Conservation (phyloP, 805 yeast species). For the Ogataea paradorogensis region DNA sequence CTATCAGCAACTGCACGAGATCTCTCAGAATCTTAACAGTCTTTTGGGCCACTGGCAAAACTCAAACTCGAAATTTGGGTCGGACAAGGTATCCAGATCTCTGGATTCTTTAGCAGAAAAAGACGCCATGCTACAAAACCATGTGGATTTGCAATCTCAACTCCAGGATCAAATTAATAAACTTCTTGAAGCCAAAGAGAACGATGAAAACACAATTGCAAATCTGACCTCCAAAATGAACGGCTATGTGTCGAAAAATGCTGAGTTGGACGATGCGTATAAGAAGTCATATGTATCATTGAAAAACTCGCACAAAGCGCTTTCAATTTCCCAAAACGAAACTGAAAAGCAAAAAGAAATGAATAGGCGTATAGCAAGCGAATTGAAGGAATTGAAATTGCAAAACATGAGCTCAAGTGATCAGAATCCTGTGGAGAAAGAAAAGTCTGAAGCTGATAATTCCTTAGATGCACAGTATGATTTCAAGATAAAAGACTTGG, state of each 20-base stretch:
- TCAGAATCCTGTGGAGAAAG: neutral
- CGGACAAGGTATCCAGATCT: no score
- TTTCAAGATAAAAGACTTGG: conserved; percentile 74
- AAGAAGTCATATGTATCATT: conserved; percentile 69
- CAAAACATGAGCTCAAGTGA: conserved; percentile 5
- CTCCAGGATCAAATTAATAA: conserved; percentile 59
- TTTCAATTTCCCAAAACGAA: conserved; percentile 71
- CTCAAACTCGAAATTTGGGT: no score
- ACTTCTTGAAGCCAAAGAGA: conserved; percentile 42
- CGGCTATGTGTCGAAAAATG: conserved; percentile 19
- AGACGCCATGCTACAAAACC: neutral
- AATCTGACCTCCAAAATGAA: conserved; percentile 34
- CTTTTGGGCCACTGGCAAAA: neutral
- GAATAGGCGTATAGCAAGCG: conserved; percentile 55
- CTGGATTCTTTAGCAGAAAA: neutral
- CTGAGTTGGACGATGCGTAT: conserved; percentile 59
- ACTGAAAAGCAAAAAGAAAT: conserved; percentile 55
- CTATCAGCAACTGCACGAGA: neutral
- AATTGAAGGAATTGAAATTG: conserved; percentile 66
- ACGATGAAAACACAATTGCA: conserved; percentile 28
- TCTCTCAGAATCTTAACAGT: neutral
- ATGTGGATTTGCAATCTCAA: conserved; percentile 9
- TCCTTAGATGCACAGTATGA: conserved; percentile 55
- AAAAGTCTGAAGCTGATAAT: neutral
- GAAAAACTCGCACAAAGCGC: conserved; percentile 70